These are phyloP conservation scores for Cytospora mali DNA, from an alignment of 2,329 filamentous ascomycete genomes.

Conservation along the genomic window DNA sequence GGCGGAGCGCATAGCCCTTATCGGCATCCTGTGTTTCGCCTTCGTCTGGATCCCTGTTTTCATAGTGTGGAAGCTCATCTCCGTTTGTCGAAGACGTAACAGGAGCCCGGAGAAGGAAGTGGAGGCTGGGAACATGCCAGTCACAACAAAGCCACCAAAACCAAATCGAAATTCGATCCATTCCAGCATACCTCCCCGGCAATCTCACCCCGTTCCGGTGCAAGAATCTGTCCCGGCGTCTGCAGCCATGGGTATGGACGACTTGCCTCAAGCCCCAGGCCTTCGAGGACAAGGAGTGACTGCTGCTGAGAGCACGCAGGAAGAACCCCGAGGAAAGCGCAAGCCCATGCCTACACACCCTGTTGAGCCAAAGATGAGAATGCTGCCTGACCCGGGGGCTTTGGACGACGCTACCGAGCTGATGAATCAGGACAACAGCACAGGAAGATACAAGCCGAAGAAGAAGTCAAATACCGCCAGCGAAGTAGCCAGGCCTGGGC, in stretches of 20 bases:
- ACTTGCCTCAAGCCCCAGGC: background rate
- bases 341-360: conserved; percentile 1
- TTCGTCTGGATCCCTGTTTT: conserved; percentile 19
- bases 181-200: background rate
- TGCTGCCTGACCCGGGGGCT: background rate
- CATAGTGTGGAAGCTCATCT: conserved; percentile 6
- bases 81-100: background rate
- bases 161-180: conserved; percentile 4
- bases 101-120: background rate
- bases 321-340: background rate
- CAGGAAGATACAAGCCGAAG: background rate
- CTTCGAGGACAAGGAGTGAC: background rate
- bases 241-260: background rate
- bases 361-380: conserved; percentile 4
- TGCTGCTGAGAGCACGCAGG: background rate
- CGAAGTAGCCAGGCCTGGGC: background rate
- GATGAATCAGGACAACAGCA: background rate
- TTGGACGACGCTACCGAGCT: background rate
- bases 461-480: background rate
- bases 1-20: conserved; percentile 11
- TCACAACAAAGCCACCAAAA: conserved; percentile 6
- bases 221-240: background rate
- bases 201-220: background rate
- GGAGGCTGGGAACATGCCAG: conserved; percentile 12
- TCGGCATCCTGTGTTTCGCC: conserved; percentile 10